Conservation (phyloP, 805 yeast genomes). For the Candida vartiovaarae region DNA sequence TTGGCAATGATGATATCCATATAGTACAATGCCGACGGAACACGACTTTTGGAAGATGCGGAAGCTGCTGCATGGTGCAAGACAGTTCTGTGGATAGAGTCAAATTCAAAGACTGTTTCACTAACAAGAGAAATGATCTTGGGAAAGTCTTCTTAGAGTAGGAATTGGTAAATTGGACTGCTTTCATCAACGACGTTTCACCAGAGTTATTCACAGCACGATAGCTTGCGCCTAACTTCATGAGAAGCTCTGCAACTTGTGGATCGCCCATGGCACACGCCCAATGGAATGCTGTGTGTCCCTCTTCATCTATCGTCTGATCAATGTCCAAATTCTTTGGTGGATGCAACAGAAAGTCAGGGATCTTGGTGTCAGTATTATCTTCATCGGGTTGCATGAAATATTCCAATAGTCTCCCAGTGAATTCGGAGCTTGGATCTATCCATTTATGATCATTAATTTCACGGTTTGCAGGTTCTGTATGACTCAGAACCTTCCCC, state of each 20-base stretch:
- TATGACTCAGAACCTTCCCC: conserved; percentile 16
- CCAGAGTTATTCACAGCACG: conserved; percentile 58
- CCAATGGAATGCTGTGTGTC: conserved; percentile 95
- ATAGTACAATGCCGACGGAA: conserved; percentile 79
- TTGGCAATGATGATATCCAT: conserved; percentile 69
- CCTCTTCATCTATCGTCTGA: conserved; percentile 87
- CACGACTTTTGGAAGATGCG: conserved; percentile 56
- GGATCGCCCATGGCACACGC: conserved; percentile 93
- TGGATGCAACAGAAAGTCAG: conserved; percentile 57
- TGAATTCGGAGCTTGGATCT: conserved; percentile 33
- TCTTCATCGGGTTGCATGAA: conserved; percentile 53
- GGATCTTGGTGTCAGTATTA: conserved; percentile 36
- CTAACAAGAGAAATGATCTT: conserved; percentile 65
- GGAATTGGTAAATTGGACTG: conserved; percentile 83
- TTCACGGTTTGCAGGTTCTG: conserved; percentile 9
- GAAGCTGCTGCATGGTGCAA: conserved; percentile 79
- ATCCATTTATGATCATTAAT: conserved; percentile 16
- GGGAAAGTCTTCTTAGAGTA: conserved; percentile 77
- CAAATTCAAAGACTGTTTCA: conserved; percentile 72
- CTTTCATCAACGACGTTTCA: conserved; percentile 80
- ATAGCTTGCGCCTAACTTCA: conserved; percentile 70
- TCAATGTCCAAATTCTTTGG: conserved; percentile 60
- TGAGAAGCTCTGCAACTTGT: conserved; percentile 65
- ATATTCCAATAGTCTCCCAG: conserved; percentile 42
- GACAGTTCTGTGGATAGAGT: conserved; percentile 66